Evolutionary conservation across 1,284 basidiomycete genomes (phyloP).

Genomic region (Irpex sp.): DNA sequence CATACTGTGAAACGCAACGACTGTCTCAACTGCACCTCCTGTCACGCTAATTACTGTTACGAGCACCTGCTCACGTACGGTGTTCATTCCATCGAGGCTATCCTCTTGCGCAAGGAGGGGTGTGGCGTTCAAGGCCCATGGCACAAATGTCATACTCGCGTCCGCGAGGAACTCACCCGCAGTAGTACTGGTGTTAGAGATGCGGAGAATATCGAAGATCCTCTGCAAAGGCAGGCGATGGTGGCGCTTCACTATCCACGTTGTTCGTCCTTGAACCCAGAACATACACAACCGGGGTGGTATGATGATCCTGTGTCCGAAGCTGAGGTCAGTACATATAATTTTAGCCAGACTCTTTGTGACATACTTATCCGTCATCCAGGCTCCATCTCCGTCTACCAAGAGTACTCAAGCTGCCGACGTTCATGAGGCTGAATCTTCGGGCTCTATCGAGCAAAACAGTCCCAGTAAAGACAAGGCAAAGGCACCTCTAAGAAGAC

Average conservation of each 20-base stretch:
- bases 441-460: neutral
- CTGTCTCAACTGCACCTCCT: conserved; percentile 40
- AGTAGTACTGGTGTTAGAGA: conserved; percentile 27
- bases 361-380: neutral
- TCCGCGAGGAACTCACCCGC: conserved; percentile 25
- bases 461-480: neutral
- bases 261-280: conserved; percentile 29
- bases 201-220: conserved; percentile 26
- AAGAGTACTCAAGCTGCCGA: neutral
- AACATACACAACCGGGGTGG: conserved; percentile 6
- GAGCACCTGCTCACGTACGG: conserved; percentile 42
- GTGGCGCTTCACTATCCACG: conserved; percentile 38
- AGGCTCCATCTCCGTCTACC: neutral
- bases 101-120: conserved; percentile 33
- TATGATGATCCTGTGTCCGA: neutral
- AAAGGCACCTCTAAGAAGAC: neutral
- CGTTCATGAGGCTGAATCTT: neutral
- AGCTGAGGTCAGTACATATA: neutral
- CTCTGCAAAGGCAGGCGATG: conserved; percentile 33
- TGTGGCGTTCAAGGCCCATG: conserved; percentile 26
- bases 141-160: conserved; percentile 41
- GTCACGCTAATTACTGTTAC: conserved; percentile 50
- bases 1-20: neutral
- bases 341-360: neutral
- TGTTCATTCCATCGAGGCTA: conserved; percentile 50